Evolutionary conservation across 1,139 yeast species (phyloP).

Genomic region (Tardiomyces depauwii): DNA sequence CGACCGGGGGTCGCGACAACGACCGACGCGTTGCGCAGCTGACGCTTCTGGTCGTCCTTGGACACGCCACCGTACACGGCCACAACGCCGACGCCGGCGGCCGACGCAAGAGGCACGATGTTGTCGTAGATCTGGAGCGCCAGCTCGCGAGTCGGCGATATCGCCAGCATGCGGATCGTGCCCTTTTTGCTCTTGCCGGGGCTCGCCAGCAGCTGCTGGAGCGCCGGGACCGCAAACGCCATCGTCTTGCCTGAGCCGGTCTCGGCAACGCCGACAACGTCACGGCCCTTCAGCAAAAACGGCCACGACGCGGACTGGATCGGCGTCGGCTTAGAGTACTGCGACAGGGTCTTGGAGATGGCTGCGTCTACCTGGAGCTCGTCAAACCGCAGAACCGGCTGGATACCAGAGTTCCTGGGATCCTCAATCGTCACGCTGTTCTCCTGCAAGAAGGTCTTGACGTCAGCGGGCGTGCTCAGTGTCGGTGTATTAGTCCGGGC

Average conservation of each 20-base stretch:
- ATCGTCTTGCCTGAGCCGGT: conserved; percentile 97
- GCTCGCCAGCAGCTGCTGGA: conserved; percentile 30
- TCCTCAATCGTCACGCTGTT: conserved; percentile 81
- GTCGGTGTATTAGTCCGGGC: conserved; percentile 1
- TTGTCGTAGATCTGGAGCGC: conserved; percentile 92
- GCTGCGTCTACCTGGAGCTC: conserved; percentile 47
- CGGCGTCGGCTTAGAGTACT: conserved; percentile 87
- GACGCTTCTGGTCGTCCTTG: conserved; percentile 76
- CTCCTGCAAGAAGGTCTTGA: conserved; percentile 50
- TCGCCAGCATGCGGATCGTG: conserved; percentile 66
- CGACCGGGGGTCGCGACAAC: conserved; percentile 98
- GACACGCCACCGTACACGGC: conserved; percentile 98
- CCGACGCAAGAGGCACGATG: conserved; percentile 52
- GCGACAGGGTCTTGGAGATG: conserved; percentile 46
- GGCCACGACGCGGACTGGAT: conserved; percentile 99
- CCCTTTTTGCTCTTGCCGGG: conserved; percentile 10
- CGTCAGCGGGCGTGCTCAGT: conserved; percentile 26
- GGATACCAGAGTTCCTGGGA: conserved; percentile 35
- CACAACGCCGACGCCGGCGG: conserved; percentile 55
- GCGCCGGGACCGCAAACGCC: conserved; percentile 98
- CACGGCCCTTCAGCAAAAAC: conserved; percentile 63
- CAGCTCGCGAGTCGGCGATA: conserved; percentile 95
- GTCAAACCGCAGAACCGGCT: conserved; percentile 64
- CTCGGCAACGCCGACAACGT: conserved; percentile 96
- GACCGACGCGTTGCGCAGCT: conserved; percentile 53